Evolutionary conservation across 108 stramenopile genomes (phyloP), one percentile per base, ranked within the genome.

Genomic region (Nannochloropsis gaditana): DNA sequence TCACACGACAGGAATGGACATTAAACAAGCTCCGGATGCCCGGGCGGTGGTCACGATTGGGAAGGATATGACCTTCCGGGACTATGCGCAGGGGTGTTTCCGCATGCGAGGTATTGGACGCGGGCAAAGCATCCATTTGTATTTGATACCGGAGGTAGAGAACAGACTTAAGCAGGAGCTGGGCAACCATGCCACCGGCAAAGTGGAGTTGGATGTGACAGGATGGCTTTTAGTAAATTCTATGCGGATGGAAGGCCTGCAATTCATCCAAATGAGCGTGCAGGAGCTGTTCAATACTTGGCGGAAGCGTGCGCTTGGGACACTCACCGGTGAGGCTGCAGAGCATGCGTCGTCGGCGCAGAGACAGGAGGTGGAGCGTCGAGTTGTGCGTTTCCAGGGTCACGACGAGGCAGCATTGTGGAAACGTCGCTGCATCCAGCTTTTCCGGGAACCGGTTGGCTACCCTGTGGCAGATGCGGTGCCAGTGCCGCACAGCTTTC

Each of bases 1-100:
- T 45, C 96, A 98, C 88, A 97, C 97, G n/a, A 98, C 97, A 31
- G 97, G 97, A 41, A 96, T 96, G 97, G 97, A 98, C 91, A 96
- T 96, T 86, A 93, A 95, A 83, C 97, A 98, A 84, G 93, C 93
- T 47, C 94, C 95, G 79, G 94, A 96, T 88, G 95, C 97, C 5
- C 89, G 91, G 79, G 96, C 96, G 50, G 93, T 90, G 5, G 91
- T 97, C 80, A 98, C 97, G n/a, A 92, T 98, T 9, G 96, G 96
- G 11, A 98, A 98, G 86, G 97, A 97, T 84, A 97, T 98, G 97
- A 96, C 96, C 3, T 96, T 96, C 83, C 93, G 97, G 81, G 97
- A 98, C 84, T 97, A 96, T 90, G 96, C 95, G 2, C 97, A 98
- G 50, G 97, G 96, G 21, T 95, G 96, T n/a, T 98, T 95, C 88